Conservation (phyloP, 1,284 basidiomycete species). For the Caloboletus firmus region DNA sequence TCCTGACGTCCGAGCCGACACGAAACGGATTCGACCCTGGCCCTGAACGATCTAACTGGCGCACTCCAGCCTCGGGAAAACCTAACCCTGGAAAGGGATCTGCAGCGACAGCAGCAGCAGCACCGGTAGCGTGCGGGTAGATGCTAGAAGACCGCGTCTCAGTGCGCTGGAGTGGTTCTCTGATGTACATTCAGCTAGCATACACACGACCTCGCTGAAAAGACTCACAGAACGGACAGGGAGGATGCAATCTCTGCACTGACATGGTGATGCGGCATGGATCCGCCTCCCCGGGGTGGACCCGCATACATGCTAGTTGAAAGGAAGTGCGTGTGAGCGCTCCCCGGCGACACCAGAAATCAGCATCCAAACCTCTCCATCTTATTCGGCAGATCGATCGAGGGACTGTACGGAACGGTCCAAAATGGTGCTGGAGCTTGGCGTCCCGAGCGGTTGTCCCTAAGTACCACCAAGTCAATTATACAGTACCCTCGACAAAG, state of each 20-base stretch:
- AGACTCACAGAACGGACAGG: conserved; percentile 7
- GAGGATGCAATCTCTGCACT: background rate
- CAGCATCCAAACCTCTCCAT: conserved; percentile 10
- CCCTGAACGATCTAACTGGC: background rate
- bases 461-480: conserved; percentile 5
- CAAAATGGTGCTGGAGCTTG: conserved; percentile 3
- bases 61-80: background rate
- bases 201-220: too few relatives aligned
- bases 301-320: conserved; percentile 3
- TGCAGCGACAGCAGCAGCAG: background rate
- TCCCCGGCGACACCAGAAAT: background rate
- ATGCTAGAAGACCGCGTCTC: background rate
- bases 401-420: background rate
- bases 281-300: background rate
- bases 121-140: background rate
- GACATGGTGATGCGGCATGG: background rate
- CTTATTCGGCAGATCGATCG: background rate
- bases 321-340: conserved; percentile 2
- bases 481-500: background rate
- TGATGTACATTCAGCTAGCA: conserved; percentile 5
- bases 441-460: conserved; percentile 4
- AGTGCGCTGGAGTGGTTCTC: background rate
- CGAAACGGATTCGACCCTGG: background rate
- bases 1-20: background rate
- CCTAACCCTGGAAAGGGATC: background rate